Evolutionary conservation across 1,284 basidiomycete species (phyloP).

Genomic region (Rugosomyces carneus): DNA sequence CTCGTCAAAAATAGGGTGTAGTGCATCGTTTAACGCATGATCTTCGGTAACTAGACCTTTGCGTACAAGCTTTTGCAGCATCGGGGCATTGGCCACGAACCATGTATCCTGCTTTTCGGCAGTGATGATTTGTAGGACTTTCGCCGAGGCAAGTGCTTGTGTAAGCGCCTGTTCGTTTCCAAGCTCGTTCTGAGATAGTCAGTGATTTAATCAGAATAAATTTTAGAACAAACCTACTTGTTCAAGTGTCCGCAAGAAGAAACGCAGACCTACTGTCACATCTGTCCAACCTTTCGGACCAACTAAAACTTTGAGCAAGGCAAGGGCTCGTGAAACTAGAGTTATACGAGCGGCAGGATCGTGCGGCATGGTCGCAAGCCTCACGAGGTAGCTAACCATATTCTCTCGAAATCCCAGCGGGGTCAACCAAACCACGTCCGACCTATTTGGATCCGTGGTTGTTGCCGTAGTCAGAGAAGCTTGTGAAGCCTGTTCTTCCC

Average conservation of each 20-base stretch:
- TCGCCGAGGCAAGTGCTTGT: conserved; percentile 79
- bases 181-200: conserved; percentile 57
- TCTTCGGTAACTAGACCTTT: conserved; percentile 85
- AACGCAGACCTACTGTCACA: conserved; percentile 88
- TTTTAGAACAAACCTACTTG: conserved; percentile 44
- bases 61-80: conserved; percentile 87
- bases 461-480: conserved; percentile 13
- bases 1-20: conserved; percentile 83
- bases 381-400: conserved; percentile 90
- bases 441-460: conserved; percentile 18
- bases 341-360: conserved; percentile 62
- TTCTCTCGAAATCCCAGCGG: conserved; percentile 82
- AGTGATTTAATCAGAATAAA: background rate
- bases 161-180: conserved; percentile 58
- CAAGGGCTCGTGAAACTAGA: conserved; percentile 73
- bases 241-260: conserved; percentile 79
- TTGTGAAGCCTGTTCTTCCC: conserved; percentile 68
- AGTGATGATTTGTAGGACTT: conserved; percentile 85
- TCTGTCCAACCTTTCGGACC: conserved; percentile 87
- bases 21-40: conserved; percentile 66
- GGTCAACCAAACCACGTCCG: conserved; percentile 54
- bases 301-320: conserved; percentile 78
- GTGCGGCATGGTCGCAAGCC: conserved; percentile 72
- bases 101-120: conserved; percentile 82
- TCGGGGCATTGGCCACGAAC: conserved; percentile 70